A percentile compares a stretch with the other conserved stretches of the same genome.
Evolutionary conservation across 805 yeast species (phyloP).

Genomic region (Lipomyces mesembrius): DNA sequence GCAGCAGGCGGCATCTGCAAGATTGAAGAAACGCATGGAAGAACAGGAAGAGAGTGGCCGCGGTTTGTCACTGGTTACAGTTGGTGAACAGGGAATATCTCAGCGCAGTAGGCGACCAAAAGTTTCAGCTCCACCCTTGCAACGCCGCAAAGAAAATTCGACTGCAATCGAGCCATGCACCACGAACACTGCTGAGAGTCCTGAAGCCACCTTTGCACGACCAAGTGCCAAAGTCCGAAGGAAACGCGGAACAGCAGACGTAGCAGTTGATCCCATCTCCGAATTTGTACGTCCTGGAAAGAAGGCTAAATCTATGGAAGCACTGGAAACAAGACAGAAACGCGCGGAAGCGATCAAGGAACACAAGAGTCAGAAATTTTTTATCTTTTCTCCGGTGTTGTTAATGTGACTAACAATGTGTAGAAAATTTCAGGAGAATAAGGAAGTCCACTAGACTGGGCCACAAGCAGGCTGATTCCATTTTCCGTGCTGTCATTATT

Average conservation of each 20-base stretch:
- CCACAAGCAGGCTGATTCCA: conserved; percentile 55
- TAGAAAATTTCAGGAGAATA: conserved; percentile 6
- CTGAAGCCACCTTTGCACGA: neutral
- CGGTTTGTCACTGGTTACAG: neutral
- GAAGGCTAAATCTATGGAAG: conserved; percentile 9
- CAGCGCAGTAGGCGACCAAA: conserved; percentile 4
- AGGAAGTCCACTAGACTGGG: conserved; percentile 41
- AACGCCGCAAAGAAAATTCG: neutral
- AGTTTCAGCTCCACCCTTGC: neutral
- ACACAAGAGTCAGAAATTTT: neutral
- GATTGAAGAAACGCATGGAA: conserved; percentile 20
- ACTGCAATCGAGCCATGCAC: neutral
- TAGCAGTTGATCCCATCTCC: conserved; percentile 9
- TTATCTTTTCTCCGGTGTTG: neutral
- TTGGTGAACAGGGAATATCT: neutral
- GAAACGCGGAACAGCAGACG: neutral
- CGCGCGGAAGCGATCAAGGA: conserved; percentile 12
- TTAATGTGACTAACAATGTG: neutral
- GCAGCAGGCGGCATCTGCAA: conserved; percentile 28
- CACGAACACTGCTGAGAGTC: neutral
- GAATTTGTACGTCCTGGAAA: conserved; percentile 18
- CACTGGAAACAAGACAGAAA: conserved; percentile 13
- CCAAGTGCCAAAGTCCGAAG: neutral
- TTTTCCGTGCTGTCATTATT: conserved; percentile 69
- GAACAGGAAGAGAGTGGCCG: conserved; percentile 9